Evolutionary conservation across 2,329 filamentous ascomycete species (phyloP), one percentile per base, ranked within the genome.

Genomic region (Diaporthe ilicicola): DNA sequence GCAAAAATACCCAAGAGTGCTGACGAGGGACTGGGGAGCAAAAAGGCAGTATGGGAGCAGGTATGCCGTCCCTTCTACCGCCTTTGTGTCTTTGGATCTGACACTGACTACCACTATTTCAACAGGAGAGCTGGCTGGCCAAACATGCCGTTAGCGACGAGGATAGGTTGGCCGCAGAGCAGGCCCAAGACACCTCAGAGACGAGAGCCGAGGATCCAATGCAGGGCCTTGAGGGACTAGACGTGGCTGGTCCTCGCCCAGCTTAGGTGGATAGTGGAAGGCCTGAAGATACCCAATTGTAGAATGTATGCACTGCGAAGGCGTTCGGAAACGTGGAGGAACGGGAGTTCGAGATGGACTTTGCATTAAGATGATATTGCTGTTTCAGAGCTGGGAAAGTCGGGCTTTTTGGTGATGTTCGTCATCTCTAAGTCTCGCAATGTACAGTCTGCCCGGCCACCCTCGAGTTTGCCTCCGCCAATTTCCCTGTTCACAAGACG

Each of bases 21-120:
- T 62, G 93, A 93, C 67, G 94, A 97, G 80, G 94, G 95, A 0
- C 81, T 99, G 54, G 95, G 95, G 29, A 97, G 94, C 84, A 97
- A 94, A 82, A 97, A 92, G 54, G 97, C 96, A 37, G 87, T 99
- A 59, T 99, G 96, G 97, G 94, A 98, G 81, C 95, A 98, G 91
- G 96, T 97, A 82, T 64, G 88, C 81, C 15, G 29, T 51, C 66
- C 17, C 54, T 10, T 13, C 15, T 17, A 37, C 22, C 24, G 15
- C 19, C n/a, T 59, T 10, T 34, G 27, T 7, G n/a, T 34, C 0
- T 24, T 4, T 22, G 13, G 29, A 27, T 37, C 19, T 13, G 22
- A 71, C 62, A 54, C 74, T 79, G 29, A 76, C 39, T 10, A 54
- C 27, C 32, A 22, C 44, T 69, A 19, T 24, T 34, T 62, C 1